These are phyloP conservation scores for Claviceps sorghi DNA, from an alignment of 2,329 filamentous ascomycete genomes.

Conservation along the genomic window DNA sequence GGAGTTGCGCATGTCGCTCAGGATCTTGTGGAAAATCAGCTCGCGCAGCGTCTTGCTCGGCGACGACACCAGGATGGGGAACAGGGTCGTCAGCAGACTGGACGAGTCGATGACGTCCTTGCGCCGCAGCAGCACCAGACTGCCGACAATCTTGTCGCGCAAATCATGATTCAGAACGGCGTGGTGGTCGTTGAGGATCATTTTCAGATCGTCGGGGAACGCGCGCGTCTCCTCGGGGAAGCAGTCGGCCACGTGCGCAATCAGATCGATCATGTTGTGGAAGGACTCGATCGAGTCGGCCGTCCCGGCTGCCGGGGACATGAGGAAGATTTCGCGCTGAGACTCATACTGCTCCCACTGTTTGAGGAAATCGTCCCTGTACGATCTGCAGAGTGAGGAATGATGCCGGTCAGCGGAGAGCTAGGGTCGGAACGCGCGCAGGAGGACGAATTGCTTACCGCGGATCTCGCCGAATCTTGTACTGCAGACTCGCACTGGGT, in stretches of 20 bases:
- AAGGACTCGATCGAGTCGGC: slow-evolving; percentile 70
- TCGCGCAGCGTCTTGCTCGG: slow-evolving; percentile 78
- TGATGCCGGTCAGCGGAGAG: too few species aligned
- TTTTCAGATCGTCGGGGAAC: slow-evolving; percentile 69
- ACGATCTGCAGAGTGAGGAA: slow-evolving; percentile 56
- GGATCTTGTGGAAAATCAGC: slow-evolving; percentile 74
- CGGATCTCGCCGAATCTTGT: slow-evolving; percentile 81
- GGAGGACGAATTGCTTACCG: slow-evolving; percentile 41
- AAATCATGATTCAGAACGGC: slow-evolving; percentile 68
- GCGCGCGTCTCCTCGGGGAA: slow-evolving; percentile 66
- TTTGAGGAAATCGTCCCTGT: slow-evolving; percentile 74
- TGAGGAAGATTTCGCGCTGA: slow-evolving; percentile 80
- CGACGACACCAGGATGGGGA: slow-evolving; percentile 84
- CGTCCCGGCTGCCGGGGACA: slow-evolving; percentile 64
- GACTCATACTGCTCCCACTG: slow-evolving; percentile 88
- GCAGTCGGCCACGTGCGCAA: slow-evolving; percentile 86
- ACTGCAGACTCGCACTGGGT: slow-evolving; percentile 62
- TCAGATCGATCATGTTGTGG: slow-evolving; percentile 81
- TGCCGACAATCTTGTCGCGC: slow-evolving; percentile 87
- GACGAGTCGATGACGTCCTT: slow-evolving; percentile 87
- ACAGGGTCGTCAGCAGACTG: slow-evolving; percentile 74
- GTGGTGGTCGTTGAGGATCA: slow-evolving; percentile 71
- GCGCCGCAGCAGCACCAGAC: slow-evolving; percentile 70
- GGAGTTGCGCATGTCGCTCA: slow-evolving; percentile 75
- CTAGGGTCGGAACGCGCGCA: too few species aligned